These are phyloP conservation scores for Agaricus blazei DNA, from an alignment of 768 basidiomycete species.

Conservation along the genomic window DNA sequence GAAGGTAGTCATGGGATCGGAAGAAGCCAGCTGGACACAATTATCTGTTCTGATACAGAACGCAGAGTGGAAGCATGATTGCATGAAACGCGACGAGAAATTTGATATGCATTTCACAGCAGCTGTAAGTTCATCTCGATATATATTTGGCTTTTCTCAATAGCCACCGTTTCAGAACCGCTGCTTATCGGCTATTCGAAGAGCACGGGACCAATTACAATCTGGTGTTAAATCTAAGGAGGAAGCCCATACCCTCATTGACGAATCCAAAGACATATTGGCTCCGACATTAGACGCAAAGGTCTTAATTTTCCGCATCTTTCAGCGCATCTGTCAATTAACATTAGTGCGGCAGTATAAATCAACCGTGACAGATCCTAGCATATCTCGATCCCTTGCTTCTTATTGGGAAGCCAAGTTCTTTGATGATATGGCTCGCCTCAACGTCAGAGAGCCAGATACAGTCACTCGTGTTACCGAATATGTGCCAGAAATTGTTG, in stretches of 20 bases:
- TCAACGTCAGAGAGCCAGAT: slow-evolving; percentile 84
- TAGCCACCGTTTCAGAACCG: slow-evolving; percentile 35
- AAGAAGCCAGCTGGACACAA: slow-evolving; percentile 52
- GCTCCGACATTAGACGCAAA: slow-evolving; percentile 68
- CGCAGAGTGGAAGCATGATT: slow-evolving; percentile 62
- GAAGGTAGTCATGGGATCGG: slow-evolving; percentile 40
- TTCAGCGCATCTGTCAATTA: not conserved
- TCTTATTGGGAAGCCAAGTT: slow-evolving; percentile 88
- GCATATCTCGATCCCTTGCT: slow-evolving; percentile 76
- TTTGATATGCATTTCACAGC: slow-evolving; percentile 84
- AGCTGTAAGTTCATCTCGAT: slow-evolving; percentile 48
- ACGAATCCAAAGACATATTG: slow-evolving; percentile 74
- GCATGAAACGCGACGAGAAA: slow-evolving; percentile 81
- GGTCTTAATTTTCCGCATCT: slow-evolving; percentile 31
- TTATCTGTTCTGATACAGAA: slow-evolving; percentile 46
- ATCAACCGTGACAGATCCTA: slow-evolving; percentile 78
- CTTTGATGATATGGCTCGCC: slow-evolving; percentile 88
- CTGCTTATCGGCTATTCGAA: slow-evolving; percentile 44
- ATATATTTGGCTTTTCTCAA: slow-evolving; percentile 13
- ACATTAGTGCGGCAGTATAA: slow-evolving; percentile 47
- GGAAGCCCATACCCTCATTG: slow-evolving; percentile 54
- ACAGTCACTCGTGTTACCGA: slow-evolving; percentile 94
- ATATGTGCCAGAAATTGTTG: slow-evolving; percentile 92
- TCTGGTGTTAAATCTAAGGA: slow-evolving; percentile 35
- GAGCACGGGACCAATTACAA: slow-evolving; percentile 40